Evolutionary conservation across 2,329 filamentous ascomycete genomes (phyloP).

Genomic region (Trichoderma sp.): DNA sequence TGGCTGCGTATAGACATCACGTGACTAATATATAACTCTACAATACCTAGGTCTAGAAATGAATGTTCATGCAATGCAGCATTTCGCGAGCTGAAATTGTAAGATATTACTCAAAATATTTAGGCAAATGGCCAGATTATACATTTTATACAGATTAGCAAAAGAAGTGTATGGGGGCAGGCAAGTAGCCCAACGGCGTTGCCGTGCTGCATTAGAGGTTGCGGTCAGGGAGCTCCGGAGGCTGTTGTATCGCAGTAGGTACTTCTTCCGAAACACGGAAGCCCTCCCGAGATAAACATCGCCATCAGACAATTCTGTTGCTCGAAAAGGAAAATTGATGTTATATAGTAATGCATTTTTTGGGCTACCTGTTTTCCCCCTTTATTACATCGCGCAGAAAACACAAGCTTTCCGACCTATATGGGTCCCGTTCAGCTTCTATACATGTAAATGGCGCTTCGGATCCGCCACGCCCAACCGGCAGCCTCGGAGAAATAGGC

Average conservation of each 20-base stretch:
- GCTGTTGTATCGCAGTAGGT: not conserved
- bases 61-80: not conserved
- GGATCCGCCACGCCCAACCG: conserved; percentile 21
- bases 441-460: conserved; percentile 18
- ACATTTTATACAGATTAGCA: not conserved
- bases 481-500: conserved; percentile 28
- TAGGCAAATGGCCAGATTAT: too few species aligned
- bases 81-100: not conserved
- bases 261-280: not conserved
- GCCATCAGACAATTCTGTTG: not conserved
- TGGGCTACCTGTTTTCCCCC: not conserved
- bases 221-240: conserved; percentile 6
- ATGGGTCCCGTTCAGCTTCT: not conserved
- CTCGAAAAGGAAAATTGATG: not conserved
- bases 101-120: not conserved
- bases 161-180: not conserved
- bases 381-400: not conserved
- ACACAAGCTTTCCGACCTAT: not conserved
- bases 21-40: conserved; percentile 13
- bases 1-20: not conserved
- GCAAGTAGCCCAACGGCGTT: not conserved
- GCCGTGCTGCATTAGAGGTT: not conserved
- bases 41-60: not conserved
- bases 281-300: not conserved
- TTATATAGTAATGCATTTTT: not conserved